Evolutionary conservation across 352 stramenopile species (phyloP), one percentile per base, ranked within the genome.

Genomic region (Phytopythium aichiense): DNA sequence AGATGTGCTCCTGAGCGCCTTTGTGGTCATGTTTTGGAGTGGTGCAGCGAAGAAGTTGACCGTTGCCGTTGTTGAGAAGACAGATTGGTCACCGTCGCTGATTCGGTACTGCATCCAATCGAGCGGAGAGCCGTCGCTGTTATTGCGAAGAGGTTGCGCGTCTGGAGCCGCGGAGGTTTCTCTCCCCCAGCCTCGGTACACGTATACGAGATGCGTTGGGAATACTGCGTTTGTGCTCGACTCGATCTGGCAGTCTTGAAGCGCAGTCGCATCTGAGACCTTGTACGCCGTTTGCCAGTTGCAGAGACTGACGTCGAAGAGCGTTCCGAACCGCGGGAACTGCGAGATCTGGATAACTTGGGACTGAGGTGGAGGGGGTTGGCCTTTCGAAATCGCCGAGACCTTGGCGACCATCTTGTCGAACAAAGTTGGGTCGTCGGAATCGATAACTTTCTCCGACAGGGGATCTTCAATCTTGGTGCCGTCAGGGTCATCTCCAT

Each of bases 101-200:
- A 92, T 68, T 56, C 66, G 67, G 63, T 88, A 92, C 61, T 63
- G 56, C 2, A 92, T 51, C 9, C 74, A 65, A 67, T 92, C 83
- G 45, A 77, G 63, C 11, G 64, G 28, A 31, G 40, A 13, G 8
- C 23, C 30, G 11, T 72, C 38, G 2, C 53, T n/a, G 37, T 50
- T 63, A n/a, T 56, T 63, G 11, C 13, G 23, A 2, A 60, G 22
- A 25, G 51, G 30, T 4, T 28, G 18, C 5, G 7, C 31, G 51
- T 31, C 54, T 38, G 13, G 48, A 18, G 28, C 16, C 18, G 13
- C 58, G 20, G n/a, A 31, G 18, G 2, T n/a, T 15, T 63, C 11
- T 28, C 67, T 60, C 1, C 63, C 62, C 72, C 64, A 74, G 49
- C 72, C 74, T 20, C 64, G 58, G 64, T 79, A 79, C 48, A 89